Base-by-base conservation (phyloP, 306 rosid genomes). In the Luffa aegyptiaca region DNA sequence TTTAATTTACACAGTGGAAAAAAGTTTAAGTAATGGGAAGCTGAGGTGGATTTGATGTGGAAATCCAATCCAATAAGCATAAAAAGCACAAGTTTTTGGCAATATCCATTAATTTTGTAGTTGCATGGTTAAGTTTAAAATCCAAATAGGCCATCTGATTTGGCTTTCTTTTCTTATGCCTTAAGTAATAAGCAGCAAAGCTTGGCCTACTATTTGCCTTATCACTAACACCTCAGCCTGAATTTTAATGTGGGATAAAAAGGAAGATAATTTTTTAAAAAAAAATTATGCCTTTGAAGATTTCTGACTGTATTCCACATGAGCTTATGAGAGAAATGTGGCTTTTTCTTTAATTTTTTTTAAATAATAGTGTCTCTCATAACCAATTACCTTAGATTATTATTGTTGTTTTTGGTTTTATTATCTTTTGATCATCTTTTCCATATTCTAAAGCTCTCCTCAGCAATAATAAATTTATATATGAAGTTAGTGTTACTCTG, bases 191-290 rank as follows among this genome's bases (percentile, higher is more conserved):
- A 44, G 76, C 36, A 17, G 14, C 74, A 68, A n/a, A n/a, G 52
- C 8, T 44, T 46, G 39, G 76, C 76, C 76, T 59, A 21, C 7
- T 17, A 17, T 21, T 70, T 71, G 57, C 57, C 76, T 46, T 31
- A 12, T 71, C 76, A 45, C 12, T 21, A 41, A 71, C 76, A 71
- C 55, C 76, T 71, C 76, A 71, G 76, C 76, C 57, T 71, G 4
- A 12, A 71, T 71, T 20, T 46, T 44, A 44, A 70, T 70, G 31
- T 1, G 2, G 4, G 26, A 42, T 62, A 17, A 1, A 42, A 70
- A 44, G 17, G 18, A 71, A 46, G 13, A 0, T 71, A 26, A 3
- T 20, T 2, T 44, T 10, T 70, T 17, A 10, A 20, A 71, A 20
- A 71, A 69, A 9, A 68, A 26, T 26, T 71, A 45, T 71, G 36